A percentile compares a stretch with the other conserved stretches of the same genome.
Evolutionary conservation across 495 filamentous ascomycete species (phyloP).

Genomic region (Penicillium psychrofluorescens): DNA sequence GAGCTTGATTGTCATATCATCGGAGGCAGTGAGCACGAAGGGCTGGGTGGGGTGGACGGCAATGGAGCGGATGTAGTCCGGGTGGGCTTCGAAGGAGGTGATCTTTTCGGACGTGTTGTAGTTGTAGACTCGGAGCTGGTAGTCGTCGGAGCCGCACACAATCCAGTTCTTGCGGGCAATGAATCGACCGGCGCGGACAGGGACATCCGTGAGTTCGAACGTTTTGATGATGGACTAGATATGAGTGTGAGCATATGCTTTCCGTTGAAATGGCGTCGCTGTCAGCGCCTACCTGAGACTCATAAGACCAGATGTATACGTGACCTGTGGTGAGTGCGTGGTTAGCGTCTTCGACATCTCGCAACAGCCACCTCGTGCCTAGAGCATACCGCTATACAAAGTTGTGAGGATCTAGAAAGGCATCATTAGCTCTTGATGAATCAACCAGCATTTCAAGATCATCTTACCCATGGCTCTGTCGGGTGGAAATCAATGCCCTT

Average conservation of each 20-base stretch:
- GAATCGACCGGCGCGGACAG: conserved; percentile 93
- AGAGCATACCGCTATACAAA: conserved; percentile 75
- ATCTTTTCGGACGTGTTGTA: conserved; percentile 99
- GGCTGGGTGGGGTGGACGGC: conserved; percentile 94
- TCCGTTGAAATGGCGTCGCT: background rate
- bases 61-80: conserved; percentile 97
- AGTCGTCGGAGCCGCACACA: conserved; percentile 96
- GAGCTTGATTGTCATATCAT: conserved; percentile 99
- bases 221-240: conserved; percentile 86
- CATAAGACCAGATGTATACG: conserved; percentile 99
- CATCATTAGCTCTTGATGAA: conserved; percentile 17
- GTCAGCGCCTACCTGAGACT: conserved; percentile 61
- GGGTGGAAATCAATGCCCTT: conserved; percentile 98
- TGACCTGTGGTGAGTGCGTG: conserved; percentile 51
- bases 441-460: too few relatives aligned
- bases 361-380: conserved; percentile 1
- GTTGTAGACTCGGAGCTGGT: conserved; percentile 92
- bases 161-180: conserved; percentile 99
- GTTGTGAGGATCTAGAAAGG: conserved; percentile 72
- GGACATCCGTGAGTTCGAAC: conserved; percentile 98
- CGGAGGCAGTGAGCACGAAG: conserved; percentile 90
- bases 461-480: conserved; percentile 78
- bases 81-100: conserved; percentile 95
- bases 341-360: conserved; percentile 19
- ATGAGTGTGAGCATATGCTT: conserved; percentile 4